Evolutionary conservation across 2,329 filamentous ascomycete genomes (phyloP).

Genomic region (Eutypella sp.): DNA sequence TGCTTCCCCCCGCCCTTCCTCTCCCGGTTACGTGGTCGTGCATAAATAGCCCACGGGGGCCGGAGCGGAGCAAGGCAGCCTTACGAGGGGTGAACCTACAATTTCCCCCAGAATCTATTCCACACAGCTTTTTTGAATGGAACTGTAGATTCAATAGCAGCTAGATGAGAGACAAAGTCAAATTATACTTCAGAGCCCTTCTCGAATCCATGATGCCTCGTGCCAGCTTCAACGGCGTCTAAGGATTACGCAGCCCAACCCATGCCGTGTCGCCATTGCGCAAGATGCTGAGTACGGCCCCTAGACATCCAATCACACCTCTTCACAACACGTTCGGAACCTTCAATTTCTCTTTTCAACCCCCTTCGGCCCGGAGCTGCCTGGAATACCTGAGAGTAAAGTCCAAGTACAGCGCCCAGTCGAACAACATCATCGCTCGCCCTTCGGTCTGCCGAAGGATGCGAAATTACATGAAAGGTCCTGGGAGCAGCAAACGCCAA

Average conservation of each 20-base stretch:
- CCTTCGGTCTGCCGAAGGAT: neutral
- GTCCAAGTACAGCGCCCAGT: neutral
- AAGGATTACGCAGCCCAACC: neutral
- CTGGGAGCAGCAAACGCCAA: neutral
- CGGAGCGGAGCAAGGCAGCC: no score
- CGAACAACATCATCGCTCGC: neutral
- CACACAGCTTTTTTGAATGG: neutral
- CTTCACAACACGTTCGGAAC: neutral
- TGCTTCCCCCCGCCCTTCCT: no score
- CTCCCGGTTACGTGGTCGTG: constrained; percentile 6
- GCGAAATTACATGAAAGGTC: neutral
- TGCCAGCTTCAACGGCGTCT: neutral
- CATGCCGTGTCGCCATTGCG: neutral
- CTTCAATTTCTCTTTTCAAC: neutral
- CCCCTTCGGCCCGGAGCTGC: neutral
- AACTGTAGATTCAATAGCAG: neutral
- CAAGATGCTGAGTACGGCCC: constrained; percentile 3
- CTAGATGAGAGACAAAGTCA: neutral
- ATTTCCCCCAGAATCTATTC: neutral
- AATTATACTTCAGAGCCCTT: neutral
- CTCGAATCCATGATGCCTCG: constrained; percentile 1
- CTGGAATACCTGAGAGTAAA: neutral
- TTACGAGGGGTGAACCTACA: neutral
- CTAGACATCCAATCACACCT: neutral
- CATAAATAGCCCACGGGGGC: constrained; percentile 3